These are phyloP conservation scores for Vitellaria paradoxa DNA, from an alignment of 179 eudicot genomes.

Conservation along the genomic window DNA sequence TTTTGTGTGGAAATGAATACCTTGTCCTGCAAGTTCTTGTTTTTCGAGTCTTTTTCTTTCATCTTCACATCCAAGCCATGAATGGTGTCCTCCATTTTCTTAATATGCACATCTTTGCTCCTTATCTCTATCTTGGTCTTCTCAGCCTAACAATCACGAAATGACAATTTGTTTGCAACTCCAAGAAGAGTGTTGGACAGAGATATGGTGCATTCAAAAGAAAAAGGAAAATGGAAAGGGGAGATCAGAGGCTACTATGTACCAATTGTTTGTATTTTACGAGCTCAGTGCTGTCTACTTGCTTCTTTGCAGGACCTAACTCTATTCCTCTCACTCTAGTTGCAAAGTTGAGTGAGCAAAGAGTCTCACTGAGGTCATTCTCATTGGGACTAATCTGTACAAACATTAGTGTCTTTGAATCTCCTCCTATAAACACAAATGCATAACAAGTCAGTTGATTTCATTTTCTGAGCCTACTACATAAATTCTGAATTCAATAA, in stretches of 20 bases:
- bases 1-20: too few relatives aligned
- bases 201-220: not conserved
- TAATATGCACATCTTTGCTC: constrained; percentile 71
- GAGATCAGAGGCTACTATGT: not conserved
- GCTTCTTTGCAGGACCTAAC: constrained; percentile 97
- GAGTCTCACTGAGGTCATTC: constrained; percentile 81
- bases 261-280: constrained; percentile 85
- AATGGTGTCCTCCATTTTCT: constrained; percentile 79
- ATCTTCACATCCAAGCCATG: constrained; percentile 67
- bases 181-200: not conserved
- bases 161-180: not conserved
- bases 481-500: not conserved
- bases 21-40: constrained; percentile 65
- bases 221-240: too few relatives aligned
- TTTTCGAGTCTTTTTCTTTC: constrained; percentile 81
- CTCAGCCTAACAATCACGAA: constrained; percentile 51
- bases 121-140: constrained; percentile 73
- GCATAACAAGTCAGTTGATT: not conserved
- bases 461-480: not conserved
- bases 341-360: constrained; percentile 93
- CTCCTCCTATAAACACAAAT: constrained; percentile 55
- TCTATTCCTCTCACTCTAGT: constrained; percentile 94
- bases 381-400: constrained; percentile 94
- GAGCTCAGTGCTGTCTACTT: constrained; percentile 68
- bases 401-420: constrained; percentile 93